Conservation (phyloP, 495 filamentous ascomycete genomes). For the Trichoderma erinaceum region DNA sequence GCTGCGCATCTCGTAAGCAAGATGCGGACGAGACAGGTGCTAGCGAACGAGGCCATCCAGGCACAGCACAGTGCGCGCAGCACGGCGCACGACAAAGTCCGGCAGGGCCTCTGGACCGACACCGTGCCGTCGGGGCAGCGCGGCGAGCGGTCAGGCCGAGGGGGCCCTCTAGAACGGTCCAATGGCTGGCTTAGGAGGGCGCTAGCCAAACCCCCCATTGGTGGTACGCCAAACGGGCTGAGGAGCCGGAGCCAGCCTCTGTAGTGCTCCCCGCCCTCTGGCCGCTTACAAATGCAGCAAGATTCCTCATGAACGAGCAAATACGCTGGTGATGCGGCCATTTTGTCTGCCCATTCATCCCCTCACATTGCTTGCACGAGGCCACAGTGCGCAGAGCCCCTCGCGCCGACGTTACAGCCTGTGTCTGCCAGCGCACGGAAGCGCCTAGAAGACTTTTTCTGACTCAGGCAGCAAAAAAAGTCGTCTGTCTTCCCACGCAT, state of each 20-base stretch:
- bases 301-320: neutral
- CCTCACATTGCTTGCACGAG: neutral
- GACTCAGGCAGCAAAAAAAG: slow-evolving; percentile 10
- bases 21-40: neutral
- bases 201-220: neutral
- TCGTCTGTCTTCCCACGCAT: neutral
- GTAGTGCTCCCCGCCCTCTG: neutral
- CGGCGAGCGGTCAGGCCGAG: slow-evolving; percentile 11
- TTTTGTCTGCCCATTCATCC: neutral
- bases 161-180: neutral
- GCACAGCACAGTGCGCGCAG: neutral
- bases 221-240: slow-evolving; percentile 6
- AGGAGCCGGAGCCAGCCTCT: neutral
- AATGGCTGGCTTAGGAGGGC: neutral
- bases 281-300: slow-evolving; percentile 10
- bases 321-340: neutral
- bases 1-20: neutral
- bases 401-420: neutral
- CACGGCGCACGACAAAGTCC: neutral
- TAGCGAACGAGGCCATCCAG: neutral
- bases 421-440: slow-evolving; percentile 2
- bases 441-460: slow-evolving; percentile 11
- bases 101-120: neutral
- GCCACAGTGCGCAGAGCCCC: slow-evolving; percentile 2
- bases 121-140: slow-evolving; percentile 4